A percentile compares a stretch with the other conserved stretches of the same genome.
phyloP scores from a whole-genome alignment of 2,329 filamentous ascomycete genomes.

The Pyrenophora graminea region DNA sequence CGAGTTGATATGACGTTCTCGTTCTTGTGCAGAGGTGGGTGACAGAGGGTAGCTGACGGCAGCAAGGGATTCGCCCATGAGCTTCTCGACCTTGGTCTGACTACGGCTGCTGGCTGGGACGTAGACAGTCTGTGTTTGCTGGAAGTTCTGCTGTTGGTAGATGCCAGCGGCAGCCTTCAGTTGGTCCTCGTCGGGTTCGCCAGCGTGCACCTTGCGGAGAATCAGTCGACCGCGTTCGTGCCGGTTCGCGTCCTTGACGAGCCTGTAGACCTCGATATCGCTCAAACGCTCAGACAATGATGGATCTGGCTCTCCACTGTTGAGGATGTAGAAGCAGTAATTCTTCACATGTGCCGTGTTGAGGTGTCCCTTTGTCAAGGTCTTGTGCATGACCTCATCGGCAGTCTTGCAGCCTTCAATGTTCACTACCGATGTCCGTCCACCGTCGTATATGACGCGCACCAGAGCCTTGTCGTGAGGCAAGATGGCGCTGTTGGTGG shows the following conservation, averaged over 20 bases:
- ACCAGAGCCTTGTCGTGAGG: constrained; percentile 88
- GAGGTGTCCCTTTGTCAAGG: constrained; percentile 82
- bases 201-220: constrained; percentile 86
- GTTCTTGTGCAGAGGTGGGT: constrained; percentile 69
- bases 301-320: constrained; percentile 81
- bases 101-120: constrained; percentile 73
- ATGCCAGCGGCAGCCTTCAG: constrained; percentile 86
- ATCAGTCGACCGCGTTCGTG: constrained; percentile 91
- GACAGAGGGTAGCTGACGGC: constrained; percentile 86
- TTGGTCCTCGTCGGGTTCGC: constrained; percentile 85
- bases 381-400: constrained; percentile 90
- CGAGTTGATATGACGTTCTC: constrained; percentile 66
- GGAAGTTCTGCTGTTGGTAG: constrained; percentile 78
- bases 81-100: constrained; percentile 83
- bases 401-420: constrained; percentile 89
- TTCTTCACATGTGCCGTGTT: constrained; percentile 91
- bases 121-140: constrained; percentile 66
- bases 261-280: constrained; percentile 85
- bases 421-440: constrained; percentile 90
- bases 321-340: constrained; percentile 94
- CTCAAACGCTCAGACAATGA: constrained; percentile 78
- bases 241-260: constrained; percentile 83
- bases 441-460: constrained; percentile 88
- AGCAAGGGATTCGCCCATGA: constrained; percentile 85
- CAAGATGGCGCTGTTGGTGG: constrained; percentile 74